These are phyloP conservation scores for Trypanosoma cruzi DNA, from an alignment of 208 protist genomes.

Conservation along the genomic window DNA sequence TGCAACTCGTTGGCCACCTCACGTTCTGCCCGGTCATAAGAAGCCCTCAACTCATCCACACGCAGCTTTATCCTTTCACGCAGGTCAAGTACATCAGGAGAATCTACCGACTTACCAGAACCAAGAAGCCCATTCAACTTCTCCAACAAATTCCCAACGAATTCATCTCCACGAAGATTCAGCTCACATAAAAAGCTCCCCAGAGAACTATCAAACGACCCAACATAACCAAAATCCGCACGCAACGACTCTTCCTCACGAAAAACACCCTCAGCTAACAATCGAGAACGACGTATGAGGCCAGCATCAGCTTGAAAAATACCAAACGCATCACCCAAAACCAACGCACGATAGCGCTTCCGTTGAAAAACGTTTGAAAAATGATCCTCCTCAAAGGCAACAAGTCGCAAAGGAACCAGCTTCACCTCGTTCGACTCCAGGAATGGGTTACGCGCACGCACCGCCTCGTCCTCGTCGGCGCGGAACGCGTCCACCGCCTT, in stretches of 20 bases:
- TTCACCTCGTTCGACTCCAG: slow-evolving; percentile 43
- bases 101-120: slow-evolving; percentile 18
- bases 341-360: too few species aligned
- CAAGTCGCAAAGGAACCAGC: slow-evolving; percentile 42
- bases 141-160: slow-evolving; percentile 37
- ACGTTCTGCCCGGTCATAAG: slow-evolving; percentile 37
- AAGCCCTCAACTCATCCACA: slow-evolving; percentile 26
- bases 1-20: slow-evolving; percentile 29
- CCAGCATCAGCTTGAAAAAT: too few species aligned
- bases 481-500: slow-evolving; percentile 47
- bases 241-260: slow-evolving; percentile 24
- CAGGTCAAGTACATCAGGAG: slow-evolving; percentile 31
- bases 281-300: background rate
- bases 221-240: background rate
- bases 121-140: slow-evolving; percentile 3
- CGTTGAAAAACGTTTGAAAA: slow-evolving; percentile 42
- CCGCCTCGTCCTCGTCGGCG: slow-evolving; percentile 55
- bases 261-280: too few species aligned
- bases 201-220: background rate
- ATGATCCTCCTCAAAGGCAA: too few species aligned
- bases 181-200: slow-evolving; percentile 32
- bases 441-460: slow-evolving; percentile 64
- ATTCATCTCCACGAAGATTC: slow-evolving; percentile 45
- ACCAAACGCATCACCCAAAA: too few species aligned
- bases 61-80: slow-evolving; percentile 33